Percentiles rank a stretch among this genome's conserved stretches.
These are phyloP conservation scores for Verbena officinalis DNA, from an alignment of 257 asterid genomes.

Conservation along the genomic window DNA sequence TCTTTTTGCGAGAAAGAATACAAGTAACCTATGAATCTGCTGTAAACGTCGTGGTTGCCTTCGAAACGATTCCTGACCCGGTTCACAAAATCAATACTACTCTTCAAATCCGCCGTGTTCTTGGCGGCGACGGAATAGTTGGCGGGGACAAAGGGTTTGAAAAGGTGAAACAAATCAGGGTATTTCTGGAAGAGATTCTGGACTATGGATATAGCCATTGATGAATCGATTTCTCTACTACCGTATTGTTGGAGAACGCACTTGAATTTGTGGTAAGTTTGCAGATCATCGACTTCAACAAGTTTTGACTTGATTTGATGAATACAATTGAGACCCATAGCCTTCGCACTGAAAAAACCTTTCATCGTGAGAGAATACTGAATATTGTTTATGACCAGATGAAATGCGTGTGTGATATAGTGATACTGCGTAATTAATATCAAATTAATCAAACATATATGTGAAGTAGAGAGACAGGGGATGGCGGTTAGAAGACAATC, in stretches of 20 bases:
- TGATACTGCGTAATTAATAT: no score
- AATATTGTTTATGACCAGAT: not conserved
- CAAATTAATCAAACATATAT: no score
- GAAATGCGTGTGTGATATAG: no score
- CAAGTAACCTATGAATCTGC: not conserved
- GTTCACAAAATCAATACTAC: slow-evolving; percentile 1
- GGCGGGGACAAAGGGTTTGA: slow-evolving; percentile 3
- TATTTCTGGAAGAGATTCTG: not conserved
- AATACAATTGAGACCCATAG: not conserved
- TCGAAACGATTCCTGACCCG: not conserved
- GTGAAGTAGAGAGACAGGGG: no score
- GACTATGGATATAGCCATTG: not conserved
- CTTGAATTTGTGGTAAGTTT: not conserved
- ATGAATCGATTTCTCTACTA: not conserved
- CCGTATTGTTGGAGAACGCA: not conserved
- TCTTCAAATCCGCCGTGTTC: not conserved
- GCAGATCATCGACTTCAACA: not conserved
- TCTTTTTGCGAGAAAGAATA: not conserved
- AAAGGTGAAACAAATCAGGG: not conserved
- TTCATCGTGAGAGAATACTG: not conserved
- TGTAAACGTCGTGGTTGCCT: not conserved
- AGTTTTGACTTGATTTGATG: not conserved
- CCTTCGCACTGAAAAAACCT: not conserved
- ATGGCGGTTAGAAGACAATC: no score
- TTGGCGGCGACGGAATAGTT: not conserved